Conservation (phyloP, 2,329 filamentous ascomycete genomes). For the Aspergillus aculeatinus region DNA sequence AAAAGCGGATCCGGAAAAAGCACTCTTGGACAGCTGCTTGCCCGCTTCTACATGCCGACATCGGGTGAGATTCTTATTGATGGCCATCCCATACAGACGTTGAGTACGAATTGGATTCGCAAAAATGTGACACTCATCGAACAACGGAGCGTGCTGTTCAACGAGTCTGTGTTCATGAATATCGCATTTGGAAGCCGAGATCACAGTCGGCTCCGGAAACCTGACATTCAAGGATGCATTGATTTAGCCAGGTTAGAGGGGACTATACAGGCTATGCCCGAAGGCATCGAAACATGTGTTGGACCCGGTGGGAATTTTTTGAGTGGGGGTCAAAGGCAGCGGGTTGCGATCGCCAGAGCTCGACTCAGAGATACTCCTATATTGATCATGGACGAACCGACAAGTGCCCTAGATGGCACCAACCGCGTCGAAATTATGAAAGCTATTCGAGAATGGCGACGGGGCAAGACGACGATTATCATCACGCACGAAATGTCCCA, state of each 20-base stretch:
- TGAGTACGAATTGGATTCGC: conserved; percentile 72
- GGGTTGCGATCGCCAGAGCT: conserved; percentile 76
- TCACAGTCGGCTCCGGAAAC: conserved; percentile 49
- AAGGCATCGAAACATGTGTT: conserved; percentile 70
- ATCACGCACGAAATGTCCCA: conserved; percentile 87
- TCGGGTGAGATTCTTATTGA: conserved; percentile 70
- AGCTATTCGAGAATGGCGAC: conserved; percentile 73
- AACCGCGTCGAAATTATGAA: conserved; percentile 69
- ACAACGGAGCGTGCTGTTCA: conserved; percentile 77
- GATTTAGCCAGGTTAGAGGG: conserved; percentile 67
- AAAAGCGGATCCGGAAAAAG: conserved; percentile 90
- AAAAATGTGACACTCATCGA: conserved; percentile 78
- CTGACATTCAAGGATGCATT: conserved; percentile 62
- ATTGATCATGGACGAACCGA: conserved; percentile 84
- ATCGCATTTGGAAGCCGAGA: conserved; percentile 67
- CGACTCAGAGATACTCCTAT: conserved; percentile 74
- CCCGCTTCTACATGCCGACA: conserved; percentile 70
- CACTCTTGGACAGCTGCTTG: conserved; percentile 76
- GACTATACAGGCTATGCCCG: conserved; percentile 64
- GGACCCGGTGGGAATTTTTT: conserved; percentile 68
- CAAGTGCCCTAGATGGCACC: conserved; percentile 77
- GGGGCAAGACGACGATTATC: conserved; percentile 81
- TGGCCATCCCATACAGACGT: conserved; percentile 56
- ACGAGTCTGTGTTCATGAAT: conserved; percentile 75
- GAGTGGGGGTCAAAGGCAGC: conserved; percentile 82